Conservation (phyloP, 2,329 filamentous ascomycete species). For the Fusarium penzigii region DNA sequence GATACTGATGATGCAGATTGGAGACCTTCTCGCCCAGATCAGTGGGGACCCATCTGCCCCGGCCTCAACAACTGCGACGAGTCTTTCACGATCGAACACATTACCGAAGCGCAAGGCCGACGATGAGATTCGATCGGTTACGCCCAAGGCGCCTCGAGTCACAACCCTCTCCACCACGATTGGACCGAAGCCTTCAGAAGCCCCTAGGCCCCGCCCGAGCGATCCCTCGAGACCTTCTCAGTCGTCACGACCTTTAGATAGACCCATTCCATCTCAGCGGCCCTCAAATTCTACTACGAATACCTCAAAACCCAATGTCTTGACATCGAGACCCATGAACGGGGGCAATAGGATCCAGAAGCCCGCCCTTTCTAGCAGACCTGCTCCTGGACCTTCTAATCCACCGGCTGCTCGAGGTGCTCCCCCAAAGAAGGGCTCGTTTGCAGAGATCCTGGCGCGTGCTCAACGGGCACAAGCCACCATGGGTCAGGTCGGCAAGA, state of each 20-base stretch:
- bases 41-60: constrained; percentile 48
- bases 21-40: constrained; percentile 54
- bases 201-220: constrained; percentile 12
- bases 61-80: constrained; percentile 29
- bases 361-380: constrained; percentile 22
- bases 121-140: constrained; percentile 45
- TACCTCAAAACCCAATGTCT: constrained; percentile 18
- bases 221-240: constrained; percentile 20
- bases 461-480: constrained; percentile 65
- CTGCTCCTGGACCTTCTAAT: constrained; percentile 32
- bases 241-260: constrained; percentile 29
- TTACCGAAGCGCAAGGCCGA: constrained; percentile 60
- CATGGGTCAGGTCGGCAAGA: constrained; percentile 66
- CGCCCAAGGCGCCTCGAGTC: constrained; percentile 44
- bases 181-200: constrained; percentile 20
- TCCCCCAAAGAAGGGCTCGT: constrained; percentile 71
- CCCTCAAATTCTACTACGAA: constrained; percentile 19
- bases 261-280: constrained; percentile 24
- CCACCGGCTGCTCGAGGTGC: constrained; percentile 44
- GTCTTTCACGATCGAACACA: constrained; percentile 27
- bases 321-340: constrained; percentile 30
- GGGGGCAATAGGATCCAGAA: constrained; percentile 27
- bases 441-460: constrained; percentile 71
- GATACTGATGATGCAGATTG: constrained; percentile 31
- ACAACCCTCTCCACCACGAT: constrained; percentile 26